phyloP scores from a whole-genome alignment of 495 filamentous ascomycete genomes.

The Elaphomyces granulatus region DNA sequence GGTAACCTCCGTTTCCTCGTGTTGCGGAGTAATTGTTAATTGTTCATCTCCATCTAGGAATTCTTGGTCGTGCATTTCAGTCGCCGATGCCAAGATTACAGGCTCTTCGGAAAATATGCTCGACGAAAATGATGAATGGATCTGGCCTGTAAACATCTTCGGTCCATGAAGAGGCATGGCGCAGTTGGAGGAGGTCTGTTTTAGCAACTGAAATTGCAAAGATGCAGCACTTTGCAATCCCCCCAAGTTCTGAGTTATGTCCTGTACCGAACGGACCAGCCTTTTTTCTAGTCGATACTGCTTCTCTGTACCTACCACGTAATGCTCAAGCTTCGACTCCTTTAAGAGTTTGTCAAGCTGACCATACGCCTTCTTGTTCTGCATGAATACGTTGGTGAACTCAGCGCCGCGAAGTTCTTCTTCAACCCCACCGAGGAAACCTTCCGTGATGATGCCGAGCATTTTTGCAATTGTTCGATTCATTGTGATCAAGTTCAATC shows the following conservation, averaged over 20 bases:
- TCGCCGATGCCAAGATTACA: conserved; percentile 43
- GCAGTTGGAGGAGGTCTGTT: conserved; percentile 32
- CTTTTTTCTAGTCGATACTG: conserved; percentile 67
- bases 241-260: conserved; percentile 78
- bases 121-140: conserved; percentile 6
- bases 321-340: conserved; percentile 87
- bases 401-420: conserved; percentile 49
- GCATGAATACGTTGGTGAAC: conserved; percentile 50
- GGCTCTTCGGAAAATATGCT: conserved; percentile 24
- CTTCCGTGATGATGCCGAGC: conserved; percentile 65
- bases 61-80: conserved; percentile 51
- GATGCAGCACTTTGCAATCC: conserved; percentile 79
- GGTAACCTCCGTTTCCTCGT: conserved; percentile 8
- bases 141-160: conserved; percentile 1
- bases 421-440: conserved; percentile 76
- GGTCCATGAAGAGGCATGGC: not conserved
- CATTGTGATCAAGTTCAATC: conserved; percentile 56
- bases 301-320: conserved; percentile 64
- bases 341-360: conserved; percentile 65
- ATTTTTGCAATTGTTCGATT: conserved; percentile 70
- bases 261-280: conserved; percentile 73
- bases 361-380: conserved; percentile 54
- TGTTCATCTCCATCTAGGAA: conserved; percentile 26
- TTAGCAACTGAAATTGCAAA: conserved; percentile 73
- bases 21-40: conserved; percentile 5